phyloP scores from a whole-genome alignment of 768 basidiomycete species.

The Imleria badia region DNA sequence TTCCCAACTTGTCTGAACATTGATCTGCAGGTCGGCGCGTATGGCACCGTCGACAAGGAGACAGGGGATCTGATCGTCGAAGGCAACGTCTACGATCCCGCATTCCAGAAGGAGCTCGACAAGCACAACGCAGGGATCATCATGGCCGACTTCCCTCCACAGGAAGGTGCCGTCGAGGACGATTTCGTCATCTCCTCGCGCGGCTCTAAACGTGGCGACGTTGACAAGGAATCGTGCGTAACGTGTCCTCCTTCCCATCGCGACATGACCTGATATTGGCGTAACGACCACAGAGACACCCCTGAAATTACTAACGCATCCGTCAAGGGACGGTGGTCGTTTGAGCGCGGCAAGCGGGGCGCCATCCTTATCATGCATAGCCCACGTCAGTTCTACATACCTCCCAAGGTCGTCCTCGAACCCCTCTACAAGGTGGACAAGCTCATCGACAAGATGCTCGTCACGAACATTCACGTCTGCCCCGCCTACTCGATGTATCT shows the following conservation, averaged over 20 bases:
- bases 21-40: slow-evolving; percentile 34
- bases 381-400: slow-evolving; percentile 24
- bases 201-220: slow-evolving; percentile 11
- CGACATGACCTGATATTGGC: background rate
- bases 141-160: slow-evolving; percentile 18
- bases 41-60: slow-evolving; percentile 32
- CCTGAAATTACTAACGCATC: slow-evolving; percentile 25
- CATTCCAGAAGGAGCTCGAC: slow-evolving; percentile 19
- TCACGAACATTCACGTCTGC: slow-evolving; percentile 32
- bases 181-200: slow-evolving; percentile 25
- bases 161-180: slow-evolving; percentile 18
- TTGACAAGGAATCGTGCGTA: slow-evolving; percentile 20
- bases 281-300: slow-evolving; percentile 3
- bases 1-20: background rate
- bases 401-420: slow-evolving; percentile 22
- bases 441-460: slow-evolving; percentile 31
- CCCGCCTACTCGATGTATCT: slow-evolving; percentile 35
- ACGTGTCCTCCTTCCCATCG: background rate
- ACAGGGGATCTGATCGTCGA: slow-evolving; percentile 33
- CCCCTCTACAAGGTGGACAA: slow-evolving; percentile 24
- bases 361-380: slow-evolving; percentile 34
- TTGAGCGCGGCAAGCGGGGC: slow-evolving; percentile 25
- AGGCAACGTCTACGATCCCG: slow-evolving; percentile 35
- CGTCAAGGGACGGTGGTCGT: slow-evolving; percentile 34
- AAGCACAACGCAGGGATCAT: slow-evolving; percentile 8